Conservation (phyloP, 805 yeast genomes). For the Saccharomycopsis capsularis region DNA sequence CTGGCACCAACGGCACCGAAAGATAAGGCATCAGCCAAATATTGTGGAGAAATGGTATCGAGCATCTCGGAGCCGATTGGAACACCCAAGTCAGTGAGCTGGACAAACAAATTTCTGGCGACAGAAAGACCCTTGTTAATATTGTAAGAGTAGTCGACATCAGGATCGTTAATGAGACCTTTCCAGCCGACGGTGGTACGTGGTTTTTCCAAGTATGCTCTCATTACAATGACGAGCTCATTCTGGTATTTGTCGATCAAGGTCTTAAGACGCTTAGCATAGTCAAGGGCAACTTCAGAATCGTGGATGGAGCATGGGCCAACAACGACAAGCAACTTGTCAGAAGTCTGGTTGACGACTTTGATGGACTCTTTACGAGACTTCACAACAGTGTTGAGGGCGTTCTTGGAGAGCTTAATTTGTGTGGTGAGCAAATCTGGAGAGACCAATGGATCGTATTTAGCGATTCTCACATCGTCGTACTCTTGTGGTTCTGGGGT, state of each 20-base stretch:
- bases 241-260: slow-evolving; percentile 56
- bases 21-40: slow-evolving; percentile 84
- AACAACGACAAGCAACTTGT: slow-evolving; percentile 78
- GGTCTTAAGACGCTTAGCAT: slow-evolving; percentile 58
- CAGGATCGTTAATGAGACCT: slow-evolving; percentile 96
- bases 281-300: slow-evolving; percentile 85
- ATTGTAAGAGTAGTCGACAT: slow-evolving; percentile 84
- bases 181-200: slow-evolving; percentile 99
- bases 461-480: slow-evolving; percentile 74
- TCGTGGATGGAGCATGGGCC: slow-evolving; percentile 99
- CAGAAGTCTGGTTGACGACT: slow-evolving; percentile 76
- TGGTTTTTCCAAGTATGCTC: slow-evolving; percentile 97
- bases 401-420: slow-evolving; percentile 55
- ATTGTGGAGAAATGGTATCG: slow-evolving; percentile 96
- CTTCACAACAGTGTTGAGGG: slow-evolving; percentile 55
- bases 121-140: slow-evolving; percentile 92
- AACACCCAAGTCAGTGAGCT: slow-evolving; percentile 63
- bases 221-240: slow-evolving; percentile 85
- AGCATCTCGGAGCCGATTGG: slow-evolving; percentile 98
- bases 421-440: slow-evolving; percentile 91
- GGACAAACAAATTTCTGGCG: slow-evolving; percentile 78
- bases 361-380: slow-evolving; percentile 74
- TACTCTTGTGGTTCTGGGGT: slow-evolving; percentile 20
- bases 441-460: slow-evolving; percentile 93
- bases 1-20: slow-evolving; percentile 99